Evolutionary conservation across 202 grass and related monocot species (phyloP), one percentile per base, ranked within the genome.

Genomic region (Dendrocalamus latiflorus): DNA sequence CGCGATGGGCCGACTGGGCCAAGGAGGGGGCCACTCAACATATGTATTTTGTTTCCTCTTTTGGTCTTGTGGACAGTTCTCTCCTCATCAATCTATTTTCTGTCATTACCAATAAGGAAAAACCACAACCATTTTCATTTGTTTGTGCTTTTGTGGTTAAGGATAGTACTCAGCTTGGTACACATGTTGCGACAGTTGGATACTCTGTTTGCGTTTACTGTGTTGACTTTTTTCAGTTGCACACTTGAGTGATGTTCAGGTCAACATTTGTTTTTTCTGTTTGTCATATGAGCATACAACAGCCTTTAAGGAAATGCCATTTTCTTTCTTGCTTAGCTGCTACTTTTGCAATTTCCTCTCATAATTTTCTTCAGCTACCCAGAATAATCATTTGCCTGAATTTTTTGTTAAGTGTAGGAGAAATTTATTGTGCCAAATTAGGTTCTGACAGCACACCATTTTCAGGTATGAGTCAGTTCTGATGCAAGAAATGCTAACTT

Each of bases 401-500:
- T 8, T 47, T 76, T 70, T 63, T 65, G 8, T 75, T 50, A 18
- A 84, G 20, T 70, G 12, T 36, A 2, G n/a, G 75, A 44, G 16
- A 65, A 37, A 8, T 30, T 34, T 72, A 10, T 70, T 26, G 16
- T 83, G 54, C 5, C 8, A 72, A 26, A 64, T 42, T 53, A 9
- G 12, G 44, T 71, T 79, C 58, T 87, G 54, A 87, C 74, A 33
- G 26, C 54, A 65, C 79, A 18, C 34, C 83, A 2, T 81, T 89
- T 83, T 76, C 86, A 99, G 97, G 91, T 89, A 94, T 66, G 97
- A 96, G 41, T 74, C 88, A 61, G 89, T 96, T 82, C 86, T 99
- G 77, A 86, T 99, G 74, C 93, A 96, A 67, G 97, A 99, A 81
- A 94, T 99, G 93, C 86, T 99, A 58, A 88, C 82, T 58, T 90